Conservation (phyloP, 805 yeast species). For the Priceomyces medius region DNA sequence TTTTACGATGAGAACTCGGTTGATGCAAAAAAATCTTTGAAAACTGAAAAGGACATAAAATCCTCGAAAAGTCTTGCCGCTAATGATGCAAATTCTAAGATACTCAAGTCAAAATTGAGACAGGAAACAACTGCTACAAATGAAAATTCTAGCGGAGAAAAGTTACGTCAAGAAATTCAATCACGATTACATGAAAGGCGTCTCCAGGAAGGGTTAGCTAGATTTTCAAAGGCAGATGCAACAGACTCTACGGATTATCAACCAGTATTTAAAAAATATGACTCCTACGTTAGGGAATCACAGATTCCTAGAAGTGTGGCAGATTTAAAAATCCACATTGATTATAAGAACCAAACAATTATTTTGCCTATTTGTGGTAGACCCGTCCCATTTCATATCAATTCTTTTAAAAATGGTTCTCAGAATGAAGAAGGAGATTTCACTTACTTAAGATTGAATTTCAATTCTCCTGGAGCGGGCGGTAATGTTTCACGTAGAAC, state of each 20-base stretch:
- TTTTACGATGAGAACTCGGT: conserved; percentile 58
- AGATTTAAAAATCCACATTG: conserved; percentile 85
- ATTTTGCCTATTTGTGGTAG: conserved; percentile 90
- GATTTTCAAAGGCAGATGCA: conserved; percentile 79
- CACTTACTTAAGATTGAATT: conserved; percentile 85
- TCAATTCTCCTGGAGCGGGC: conserved; percentile 88
- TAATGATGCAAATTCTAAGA: conserved; percentile 53
- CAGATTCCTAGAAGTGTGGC: conserved; percentile 84
- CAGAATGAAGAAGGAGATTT: conserved; percentile 95
- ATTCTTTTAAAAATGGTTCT: conserved; percentile 89
- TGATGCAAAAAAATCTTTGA: conserved; percentile 24
- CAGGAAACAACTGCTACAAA: conserved; percentile 71
- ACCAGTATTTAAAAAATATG: conserved; percentile 86
- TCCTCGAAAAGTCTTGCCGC: conserved; percentile 21
- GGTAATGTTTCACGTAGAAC: conserved; percentile 66
- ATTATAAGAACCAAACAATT: conserved; percentile 82
- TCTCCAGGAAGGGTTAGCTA: conserved; percentile 80
- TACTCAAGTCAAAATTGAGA: conserved; percentile 75
- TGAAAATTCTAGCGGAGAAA: conserved; percentile 64
- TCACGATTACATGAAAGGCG: conserved; percentile 77
- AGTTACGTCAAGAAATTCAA: conserved; percentile 80
- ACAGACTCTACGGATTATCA: conserved; percentile 58
- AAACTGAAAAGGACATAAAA: conserved; percentile 39
- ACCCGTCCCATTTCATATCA: conserved; percentile 97
- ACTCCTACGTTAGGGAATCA: conserved; percentile 88